Conservation (phyloP, 1,284 basidiomycete genomes). For the Trametes hirsuta region DNA sequence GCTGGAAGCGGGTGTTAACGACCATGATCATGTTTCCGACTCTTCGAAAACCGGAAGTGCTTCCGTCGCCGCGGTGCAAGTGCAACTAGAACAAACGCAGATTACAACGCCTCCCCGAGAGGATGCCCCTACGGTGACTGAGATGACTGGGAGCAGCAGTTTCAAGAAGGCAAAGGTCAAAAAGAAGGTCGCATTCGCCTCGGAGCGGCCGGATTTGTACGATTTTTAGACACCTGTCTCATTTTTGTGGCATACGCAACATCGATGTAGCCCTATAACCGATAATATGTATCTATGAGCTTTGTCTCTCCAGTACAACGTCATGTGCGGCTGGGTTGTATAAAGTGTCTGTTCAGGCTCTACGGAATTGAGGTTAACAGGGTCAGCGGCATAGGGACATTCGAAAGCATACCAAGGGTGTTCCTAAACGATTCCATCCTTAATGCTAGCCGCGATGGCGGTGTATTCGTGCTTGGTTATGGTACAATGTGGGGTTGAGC, state of each 20-base stretch:
- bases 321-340: background rate
- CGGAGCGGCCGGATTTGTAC: conserved; percentile 67
- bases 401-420: too few species aligned
- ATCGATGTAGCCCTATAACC: conserved; percentile 18
- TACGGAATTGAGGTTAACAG: background rate
- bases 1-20: conserved; percentile 26
- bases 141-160: conserved; percentile 31
- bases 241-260: conserved; percentile 6
- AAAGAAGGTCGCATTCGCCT: conserved; percentile 73
- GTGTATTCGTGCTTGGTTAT: background rate
- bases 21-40: conserved; percentile 13
- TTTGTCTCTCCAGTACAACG: background rate
- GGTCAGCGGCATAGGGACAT: background rate
- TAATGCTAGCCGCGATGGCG: background rate
- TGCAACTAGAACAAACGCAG: conserved; percentile 32
- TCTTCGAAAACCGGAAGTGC: background rate
- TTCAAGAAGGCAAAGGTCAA: conserved; percentile 52
- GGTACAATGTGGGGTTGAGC: background rate
- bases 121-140: background rate
- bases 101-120: background rate
- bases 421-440: too few species aligned
- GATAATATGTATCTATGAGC: conserved; percentile 1
- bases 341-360: background rate
- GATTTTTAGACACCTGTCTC: conserved; percentile 47
- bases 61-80: conserved; percentile 31